A percentile compares a stretch with the other conserved stretches of the same genome.
Conservation (phyloP, 2,329 filamentous ascomycete genomes). For the Claviceps africana region DNA sequence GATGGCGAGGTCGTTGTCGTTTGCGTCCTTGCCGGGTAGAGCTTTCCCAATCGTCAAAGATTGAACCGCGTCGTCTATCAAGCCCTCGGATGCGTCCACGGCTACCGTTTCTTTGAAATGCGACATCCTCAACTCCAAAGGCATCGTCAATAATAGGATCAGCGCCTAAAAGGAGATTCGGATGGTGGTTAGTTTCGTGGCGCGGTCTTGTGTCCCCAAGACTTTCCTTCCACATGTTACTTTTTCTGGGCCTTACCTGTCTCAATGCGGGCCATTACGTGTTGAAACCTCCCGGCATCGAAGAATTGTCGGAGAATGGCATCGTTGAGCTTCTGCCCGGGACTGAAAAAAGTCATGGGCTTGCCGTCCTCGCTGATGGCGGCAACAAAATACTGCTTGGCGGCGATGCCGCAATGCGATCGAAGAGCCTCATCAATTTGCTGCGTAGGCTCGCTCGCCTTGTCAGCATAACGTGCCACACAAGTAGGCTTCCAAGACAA, state of each 20-base stretch:
- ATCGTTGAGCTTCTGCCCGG: constrained; percentile 23
- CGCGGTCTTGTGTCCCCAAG: neutral
- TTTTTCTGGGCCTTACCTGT: constrained; percentile 19
- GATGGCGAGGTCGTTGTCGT: constrained; percentile 22
- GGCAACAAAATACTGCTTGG: constrained; percentile 38
- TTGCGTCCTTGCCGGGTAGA: constrained; percentile 16
- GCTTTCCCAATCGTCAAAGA: constrained; percentile 20
- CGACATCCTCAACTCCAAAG: constrained; percentile 14
- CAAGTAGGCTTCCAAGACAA: neutral
- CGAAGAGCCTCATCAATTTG: constrained; percentile 37
- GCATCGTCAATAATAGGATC: constrained; percentile 21
- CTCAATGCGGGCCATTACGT: constrained; percentile 24
- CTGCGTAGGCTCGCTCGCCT: constrained; percentile 15
- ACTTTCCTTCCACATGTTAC: neutral
- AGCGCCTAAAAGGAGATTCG: constrained; percentile 13
- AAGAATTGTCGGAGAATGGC: constrained; percentile 32
- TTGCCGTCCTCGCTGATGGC: constrained; percentile 34
- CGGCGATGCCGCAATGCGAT: constrained; percentile 37
- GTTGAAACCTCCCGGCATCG: constrained; percentile 26
- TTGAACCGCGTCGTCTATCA: constrained; percentile 19
- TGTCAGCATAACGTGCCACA: constrained; percentile 3
- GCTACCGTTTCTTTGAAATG: constrained; percentile 13
- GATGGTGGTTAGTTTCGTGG: neutral
- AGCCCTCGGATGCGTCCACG: constrained; percentile 14
- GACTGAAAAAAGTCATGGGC: constrained; percentile 31